Percentiles rank a stretch among this genome's conserved stretches.
Conservation (phyloP, 2,329 filamentous ascomycete species). For the Botrytis fragariae region DNA sequence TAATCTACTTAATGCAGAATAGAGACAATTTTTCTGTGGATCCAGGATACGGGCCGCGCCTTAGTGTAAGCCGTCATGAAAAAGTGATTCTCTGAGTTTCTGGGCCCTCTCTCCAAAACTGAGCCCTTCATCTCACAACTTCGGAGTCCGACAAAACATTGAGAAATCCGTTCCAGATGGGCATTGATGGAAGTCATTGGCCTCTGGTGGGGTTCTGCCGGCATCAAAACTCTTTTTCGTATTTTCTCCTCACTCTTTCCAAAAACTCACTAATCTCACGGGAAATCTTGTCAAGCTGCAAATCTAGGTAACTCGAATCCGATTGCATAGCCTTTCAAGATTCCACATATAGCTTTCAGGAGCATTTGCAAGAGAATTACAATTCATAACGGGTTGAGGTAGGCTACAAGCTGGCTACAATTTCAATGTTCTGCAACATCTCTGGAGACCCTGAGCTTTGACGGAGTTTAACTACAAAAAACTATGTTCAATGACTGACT, state of each 20-base stretch:
- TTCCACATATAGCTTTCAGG: neutral
- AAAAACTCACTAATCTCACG: neutral
- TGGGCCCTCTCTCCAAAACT: neutral
- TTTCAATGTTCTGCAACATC: neutral
- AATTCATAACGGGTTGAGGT: neutral
- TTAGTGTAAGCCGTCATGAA: neutral
- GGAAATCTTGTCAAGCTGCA: neutral
- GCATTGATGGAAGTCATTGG: no score
- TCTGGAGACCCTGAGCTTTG: neutral
- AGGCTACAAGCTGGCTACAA: neutral
- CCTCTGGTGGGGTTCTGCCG: rapidly evolving
- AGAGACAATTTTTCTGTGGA: neutral
- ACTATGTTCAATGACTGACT: neutral
- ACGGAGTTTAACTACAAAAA: neutral
- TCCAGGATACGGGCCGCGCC: rapidly evolving
- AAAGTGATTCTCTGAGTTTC: neutral
- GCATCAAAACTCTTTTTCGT: neutral
- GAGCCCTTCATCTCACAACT: neutral
- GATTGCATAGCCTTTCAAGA: neutral
- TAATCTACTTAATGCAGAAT: rapidly evolving
- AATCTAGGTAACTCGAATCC: neutral
- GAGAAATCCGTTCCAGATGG: rapidly evolving
- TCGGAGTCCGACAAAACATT: rapidly evolving
- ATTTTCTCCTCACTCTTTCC: neutral
- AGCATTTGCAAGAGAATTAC: neutral